Conservation (phyloP, 352 stramenopile genomes). For the Phytophthora pistaciae region DNA sequence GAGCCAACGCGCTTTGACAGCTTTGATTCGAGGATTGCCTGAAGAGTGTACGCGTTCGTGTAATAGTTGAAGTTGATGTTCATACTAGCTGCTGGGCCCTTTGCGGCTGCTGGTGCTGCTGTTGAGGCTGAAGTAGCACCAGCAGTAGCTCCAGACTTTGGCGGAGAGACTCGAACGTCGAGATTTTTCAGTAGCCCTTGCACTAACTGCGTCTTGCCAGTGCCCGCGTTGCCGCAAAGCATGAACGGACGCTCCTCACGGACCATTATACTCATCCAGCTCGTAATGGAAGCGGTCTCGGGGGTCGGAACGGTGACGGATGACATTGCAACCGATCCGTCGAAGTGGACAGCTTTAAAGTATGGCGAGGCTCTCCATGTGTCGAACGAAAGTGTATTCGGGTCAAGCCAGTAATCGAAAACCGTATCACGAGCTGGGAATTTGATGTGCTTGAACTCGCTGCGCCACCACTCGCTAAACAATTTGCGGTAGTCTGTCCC, state of each 20-base stretch:
- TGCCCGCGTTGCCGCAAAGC: conserved; percentile 93
- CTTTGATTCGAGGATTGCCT: conserved; percentile 90
- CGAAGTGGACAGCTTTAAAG: conserved; percentile 87
- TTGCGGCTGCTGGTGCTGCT: conserved; percentile 26
- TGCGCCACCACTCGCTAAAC: conserved; percentile 96
- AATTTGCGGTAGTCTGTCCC: conserved; percentile 94
- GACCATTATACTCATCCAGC: conserved; percentile 95
- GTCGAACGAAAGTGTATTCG: conserved; percentile 90
- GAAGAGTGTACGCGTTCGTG: conserved; percentile 73
- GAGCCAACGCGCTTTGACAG: conserved; percentile 90
- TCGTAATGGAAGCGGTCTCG: conserved; percentile 94
- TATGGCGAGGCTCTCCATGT: conserved; percentile 94
- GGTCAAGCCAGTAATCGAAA: conserved; percentile 98
- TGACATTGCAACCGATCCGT: conserved; percentile 79
- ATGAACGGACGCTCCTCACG: conserved; percentile 93
- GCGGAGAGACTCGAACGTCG: conserved; percentile 44
- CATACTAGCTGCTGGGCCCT: conserved; percentile 61
- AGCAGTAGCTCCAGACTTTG: conserved; percentile 15
- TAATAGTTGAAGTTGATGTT: conserved; percentile 90
- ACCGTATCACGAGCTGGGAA: conserved; percentile 94
- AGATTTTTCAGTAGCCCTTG: conserved; percentile 81
- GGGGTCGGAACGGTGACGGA: conserved; percentile 94
- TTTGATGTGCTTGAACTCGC: conserved; percentile 95
- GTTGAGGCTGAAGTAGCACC: conserved; percentile 28
- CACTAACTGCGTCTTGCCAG: conserved; percentile 95